Base-by-base conservation (phyloP, 2,329 filamentous ascomycete species). In the Proliferodiscus dingleyae region DNA sequence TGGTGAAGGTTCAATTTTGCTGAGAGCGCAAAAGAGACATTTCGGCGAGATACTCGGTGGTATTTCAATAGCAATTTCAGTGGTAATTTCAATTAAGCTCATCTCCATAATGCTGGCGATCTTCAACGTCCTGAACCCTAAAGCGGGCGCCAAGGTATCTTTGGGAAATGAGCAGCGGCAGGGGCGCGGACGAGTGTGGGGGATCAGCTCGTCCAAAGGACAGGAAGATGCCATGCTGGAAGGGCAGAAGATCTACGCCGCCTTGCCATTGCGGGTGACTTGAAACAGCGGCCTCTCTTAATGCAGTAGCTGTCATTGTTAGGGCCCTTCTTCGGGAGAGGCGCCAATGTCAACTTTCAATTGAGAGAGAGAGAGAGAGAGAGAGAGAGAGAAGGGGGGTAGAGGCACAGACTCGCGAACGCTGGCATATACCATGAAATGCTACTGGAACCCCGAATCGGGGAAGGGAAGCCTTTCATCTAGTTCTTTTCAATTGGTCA, bases 31-130 rank as follows among this genome's bases (percentile, higher is more conserved):
- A n/a, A n/a, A n/a, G 32, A 41, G 39, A 30, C 39, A 32, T 19
- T 26, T 44, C 46, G 46, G 46, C 46, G 46, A 48, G 46, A 48
- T 48, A 18, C 46, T 48, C 46, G 46, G 46, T 26, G 37, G 33
- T 15, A 33, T 33, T 44, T 8, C 41, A 40, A n/a, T n/a, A 32
- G 7, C 13, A n/a, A n/a, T n/a, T n/a, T n/a, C n/a, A n/a, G n/a
- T n/a, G n/a, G n/a, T n/a, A n/a, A n/a, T 32, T 32, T 32, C 32
- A 37, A 34, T 48, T 44, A 48, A 48, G 41, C 46, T 48, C 46
- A 48, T 37, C 21, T 39, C 37, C n/a, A 39, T 13, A n/a, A 26
- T 26, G 22, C 22, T 11, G 11, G 24, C 5, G 36, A 37, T 37
- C 16, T 21, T 37, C 36, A 22, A 23, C 36, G 36, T n/a, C 24